Conservation (phyloP, 2,329 filamentous ascomycete genomes). For the Alternaria burnsii region DNA sequence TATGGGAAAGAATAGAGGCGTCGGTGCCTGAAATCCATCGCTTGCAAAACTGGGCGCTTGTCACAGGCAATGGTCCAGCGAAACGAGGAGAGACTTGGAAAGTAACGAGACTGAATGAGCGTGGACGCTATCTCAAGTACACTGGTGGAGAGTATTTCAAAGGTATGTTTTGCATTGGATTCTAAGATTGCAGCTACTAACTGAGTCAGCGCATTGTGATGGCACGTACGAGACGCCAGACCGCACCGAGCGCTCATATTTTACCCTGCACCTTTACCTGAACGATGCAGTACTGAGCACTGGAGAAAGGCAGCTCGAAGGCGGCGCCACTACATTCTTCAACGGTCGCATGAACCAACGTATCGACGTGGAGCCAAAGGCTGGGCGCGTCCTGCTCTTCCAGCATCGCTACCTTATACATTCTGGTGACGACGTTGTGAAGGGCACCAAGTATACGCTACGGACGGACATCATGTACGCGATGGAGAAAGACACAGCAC, state of each 20-base stretch:
- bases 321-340: constrained; percentile 65
- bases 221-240: constrained; percentile 68
- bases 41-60: constrained; percentile 44
- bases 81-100: constrained; percentile 56
- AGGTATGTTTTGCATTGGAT: constrained; percentile 38
- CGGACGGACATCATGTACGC: constrained; percentile 65
- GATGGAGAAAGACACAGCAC: constrained; percentile 32
- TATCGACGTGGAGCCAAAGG: constrained; percentile 59
- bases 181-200: constrained; percentile 19
- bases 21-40: constrained; percentile 60
- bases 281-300: constrained; percentile 53
- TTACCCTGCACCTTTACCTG: constrained; percentile 66
- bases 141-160: constrained; percentile 75
- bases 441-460: constrained; percentile 64
- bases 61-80: constrained; percentile 58
- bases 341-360: constrained; percentile 40
- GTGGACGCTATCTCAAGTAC: constrained; percentile 80
- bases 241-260: constrained; percentile 59
- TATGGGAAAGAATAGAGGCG: constrained; percentile 67
- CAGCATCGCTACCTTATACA: constrained; percentile 64
- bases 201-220: constrained; percentile 69
- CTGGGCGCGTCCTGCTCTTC: constrained; percentile 63
- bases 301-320: constrained; percentile 52
- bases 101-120: constrained; percentile 69
- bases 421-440: constrained; percentile 63